A percentile compares a stretch with the other conserved stretches of the same genome.
Evolutionary conservation across 495 filamentous ascomycete genomes (phyloP).

Genomic region (Trichocladium antarcticum): DNA sequence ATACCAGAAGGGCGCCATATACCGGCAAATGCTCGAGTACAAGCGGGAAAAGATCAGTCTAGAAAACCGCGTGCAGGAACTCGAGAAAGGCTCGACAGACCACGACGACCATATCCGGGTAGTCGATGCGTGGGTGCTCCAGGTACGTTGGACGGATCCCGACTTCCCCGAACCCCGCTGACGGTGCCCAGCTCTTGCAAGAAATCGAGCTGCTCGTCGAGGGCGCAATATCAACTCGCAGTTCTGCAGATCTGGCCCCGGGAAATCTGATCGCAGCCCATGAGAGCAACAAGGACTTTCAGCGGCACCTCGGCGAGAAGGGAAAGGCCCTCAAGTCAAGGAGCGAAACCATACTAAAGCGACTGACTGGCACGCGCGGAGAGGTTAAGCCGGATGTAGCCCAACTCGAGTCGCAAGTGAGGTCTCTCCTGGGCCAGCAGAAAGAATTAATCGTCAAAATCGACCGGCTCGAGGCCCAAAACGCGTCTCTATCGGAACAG

Average conservation of each 20-base stretch:
- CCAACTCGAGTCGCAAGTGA: constrained; percentile 61
- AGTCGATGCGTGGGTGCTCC: constrained; percentile 82
- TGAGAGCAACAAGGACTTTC: constrained; percentile 57
- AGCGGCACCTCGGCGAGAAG: constrained; percentile 59
- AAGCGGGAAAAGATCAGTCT: constrained; percentile 75
- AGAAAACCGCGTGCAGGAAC: constrained; percentile 62
- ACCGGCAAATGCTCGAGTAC: constrained; percentile 93
- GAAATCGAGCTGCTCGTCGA: constrained; percentile 64
- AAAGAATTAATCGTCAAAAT: constrained; percentile 69
- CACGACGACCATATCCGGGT: constrained; percentile 88
- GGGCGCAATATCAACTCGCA: constrained; percentile 33
- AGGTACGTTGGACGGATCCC: constrained; percentile 46
- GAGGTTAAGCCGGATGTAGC: constrained; percentile 51
- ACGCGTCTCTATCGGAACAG: constrained; percentile 70
- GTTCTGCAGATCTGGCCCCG: constrained; percentile 49
- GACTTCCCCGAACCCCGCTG: constrained; percentile 8
- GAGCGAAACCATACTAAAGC: constrained; percentile 32
- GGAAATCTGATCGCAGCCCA: constrained; percentile 53
- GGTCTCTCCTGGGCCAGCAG: constrained; percentile 62
- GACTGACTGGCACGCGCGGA: constrained; percentile 30
- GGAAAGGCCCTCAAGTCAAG: constrained; percentile 37
- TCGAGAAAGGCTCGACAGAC: constrained; percentile 59
- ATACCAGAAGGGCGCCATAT: constrained; percentile 95
- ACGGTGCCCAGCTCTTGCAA: constrained; percentile 59
- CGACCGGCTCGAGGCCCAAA: constrained; percentile 64